phyloP scores from a whole-genome alignment of 352 stramenopile species.

The Phytophthora cactorum region DNA sequence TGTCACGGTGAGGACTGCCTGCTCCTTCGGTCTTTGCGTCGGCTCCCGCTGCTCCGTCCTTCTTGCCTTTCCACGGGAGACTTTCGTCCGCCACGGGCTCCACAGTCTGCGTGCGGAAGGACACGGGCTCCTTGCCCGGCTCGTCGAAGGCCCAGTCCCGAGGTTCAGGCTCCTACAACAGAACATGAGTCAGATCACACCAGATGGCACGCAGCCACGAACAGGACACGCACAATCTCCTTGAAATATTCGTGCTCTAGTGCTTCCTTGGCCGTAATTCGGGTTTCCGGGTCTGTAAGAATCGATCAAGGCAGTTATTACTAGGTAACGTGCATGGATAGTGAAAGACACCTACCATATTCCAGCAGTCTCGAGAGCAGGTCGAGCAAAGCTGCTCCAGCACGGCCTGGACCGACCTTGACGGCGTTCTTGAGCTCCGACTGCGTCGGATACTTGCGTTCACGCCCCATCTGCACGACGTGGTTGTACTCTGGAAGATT shows the following conservation, averaged over 20 bases:
- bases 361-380: slow-evolving; percentile 80
- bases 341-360: slow-evolving; percentile 56
- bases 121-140: slow-evolving; percentile 84
- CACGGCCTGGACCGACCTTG: slow-evolving; percentile 80
- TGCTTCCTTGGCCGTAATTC: slow-evolving; percentile 92
- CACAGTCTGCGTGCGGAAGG: slow-evolving; percentile 86
- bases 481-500: slow-evolving; percentile 85
- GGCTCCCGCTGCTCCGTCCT: slow-evolving; percentile 40
- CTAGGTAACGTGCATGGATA: background rate
- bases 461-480: slow-evolving; percentile 83
- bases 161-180: slow-evolving; percentile 78
- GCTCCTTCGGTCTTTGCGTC: slow-evolving; percentile 37
- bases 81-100: slow-evolving; percentile 77
- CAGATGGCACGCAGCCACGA: background rate
- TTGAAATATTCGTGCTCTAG: slow-evolving; percentile 95
- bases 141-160: slow-evolving; percentile 90
- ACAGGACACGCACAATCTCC: slow-evolving; percentile 67
- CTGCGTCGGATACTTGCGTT: slow-evolving; percentile 84
- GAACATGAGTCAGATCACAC: background rate
- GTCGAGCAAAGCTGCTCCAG: slow-evolving; percentile 77
- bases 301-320: background rate
- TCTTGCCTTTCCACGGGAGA: slow-evolving; percentile 74
- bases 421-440: slow-evolving; percentile 88
- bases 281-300: slow-evolving; percentile 79
- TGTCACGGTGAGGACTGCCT: slow-evolving; percentile 42